A percentile compares a stretch with the other conserved stretches of the same genome.
Evolutionary conservation across 768 basidiomycete genomes (phyloP).

Genomic region (Leccinum incarnatum): DNA sequence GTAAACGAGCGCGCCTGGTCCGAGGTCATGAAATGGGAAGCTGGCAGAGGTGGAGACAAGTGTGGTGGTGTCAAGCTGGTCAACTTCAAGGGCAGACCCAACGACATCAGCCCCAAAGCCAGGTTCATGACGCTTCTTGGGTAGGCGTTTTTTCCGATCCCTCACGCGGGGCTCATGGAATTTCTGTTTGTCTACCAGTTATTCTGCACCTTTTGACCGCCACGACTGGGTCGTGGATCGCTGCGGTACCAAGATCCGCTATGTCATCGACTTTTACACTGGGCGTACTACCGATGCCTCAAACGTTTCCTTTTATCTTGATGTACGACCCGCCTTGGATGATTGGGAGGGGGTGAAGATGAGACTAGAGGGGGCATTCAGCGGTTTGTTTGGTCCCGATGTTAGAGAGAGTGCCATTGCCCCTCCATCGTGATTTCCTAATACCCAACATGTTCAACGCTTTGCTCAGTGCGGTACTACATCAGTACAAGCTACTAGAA

Average conservation of each 20-base stretch:
- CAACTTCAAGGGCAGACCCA: conserved; percentile 88
- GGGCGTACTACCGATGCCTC: conserved; percentile 54
- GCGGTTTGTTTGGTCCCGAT: conserved; percentile 30
- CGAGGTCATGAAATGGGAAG: conserved; percentile 82
- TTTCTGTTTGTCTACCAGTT: conserved; percentile 46
- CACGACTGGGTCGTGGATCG: conserved; percentile 98
- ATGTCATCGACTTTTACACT: conserved; percentile 98
- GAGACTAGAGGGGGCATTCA: conserved; percentile 62
- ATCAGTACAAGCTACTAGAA: neutral
- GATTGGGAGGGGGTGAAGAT: conserved; percentile 92
- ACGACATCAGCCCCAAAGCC: conserved; percentile 77
- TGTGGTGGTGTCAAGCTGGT: conserved; percentile 83
- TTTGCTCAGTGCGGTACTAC: conserved; percentile 5
- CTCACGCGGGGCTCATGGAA: neutral
- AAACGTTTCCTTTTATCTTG: conserved; percentile 85
- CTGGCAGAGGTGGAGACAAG: conserved; percentile 70
- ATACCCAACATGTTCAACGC: conserved; percentile 8
- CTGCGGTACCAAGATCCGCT: conserved; percentile 84
- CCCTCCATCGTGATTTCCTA: conserved; percentile 14
- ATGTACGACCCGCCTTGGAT: conserved; percentile 92
- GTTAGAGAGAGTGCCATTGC: conserved; percentile 17
- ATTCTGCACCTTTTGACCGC: conserved; percentile 90
- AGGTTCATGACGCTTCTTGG: conserved; percentile 81
- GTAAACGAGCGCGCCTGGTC: conserved; percentile 94
- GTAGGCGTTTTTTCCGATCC: conserved; percentile 44